Evolutionary conservation across 768 basidiomycete genomes (phyloP).

Genomic region (Neoboletus brunneissimus): DNA sequence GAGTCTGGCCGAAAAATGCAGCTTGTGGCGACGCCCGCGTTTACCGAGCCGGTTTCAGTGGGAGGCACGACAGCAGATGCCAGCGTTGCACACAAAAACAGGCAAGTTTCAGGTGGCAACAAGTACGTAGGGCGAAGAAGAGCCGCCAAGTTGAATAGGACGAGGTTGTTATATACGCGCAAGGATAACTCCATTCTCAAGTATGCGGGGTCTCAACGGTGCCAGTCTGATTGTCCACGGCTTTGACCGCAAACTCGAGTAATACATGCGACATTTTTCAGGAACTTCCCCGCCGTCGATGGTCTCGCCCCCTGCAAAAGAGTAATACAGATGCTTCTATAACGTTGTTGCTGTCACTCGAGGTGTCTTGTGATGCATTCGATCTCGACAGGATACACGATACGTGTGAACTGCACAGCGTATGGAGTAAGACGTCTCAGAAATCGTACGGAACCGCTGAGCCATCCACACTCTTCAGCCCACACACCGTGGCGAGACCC

Average conservation of each 20-base stretch:
- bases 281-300: constrained; percentile 15
- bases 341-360: constrained; percentile 22
- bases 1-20: constrained; percentile 20
- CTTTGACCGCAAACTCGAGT: constrained; percentile 7
- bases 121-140: constrained; percentile 1
- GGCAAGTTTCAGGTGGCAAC: background rate
- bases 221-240: constrained; percentile 23
- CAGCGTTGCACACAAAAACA: constrained; percentile 12
- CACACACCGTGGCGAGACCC: background rate
- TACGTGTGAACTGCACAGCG: constrained; percentile 13
- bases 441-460: background rate
- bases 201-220: constrained; percentile 31
- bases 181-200: constrained; percentile 10
- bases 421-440: constrained; percentile 1
- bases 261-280: constrained; percentile 20
- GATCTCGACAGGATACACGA: constrained; percentile 11
- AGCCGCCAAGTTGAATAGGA: constrained; percentile 1
- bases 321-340: constrained; percentile 28
- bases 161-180: constrained; percentile 20
- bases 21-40: constrained; percentile 26
- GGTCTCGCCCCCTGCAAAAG: constrained; percentile 15
- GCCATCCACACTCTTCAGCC: background rate
- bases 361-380: constrained; percentile 25
- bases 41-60: constrained; percentile 32
- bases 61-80: constrained; percentile 11